phyloP scores from a whole-genome alignment of 495 filamentous ascomycete genomes.

The Bryoglossum gracile region DNA sequence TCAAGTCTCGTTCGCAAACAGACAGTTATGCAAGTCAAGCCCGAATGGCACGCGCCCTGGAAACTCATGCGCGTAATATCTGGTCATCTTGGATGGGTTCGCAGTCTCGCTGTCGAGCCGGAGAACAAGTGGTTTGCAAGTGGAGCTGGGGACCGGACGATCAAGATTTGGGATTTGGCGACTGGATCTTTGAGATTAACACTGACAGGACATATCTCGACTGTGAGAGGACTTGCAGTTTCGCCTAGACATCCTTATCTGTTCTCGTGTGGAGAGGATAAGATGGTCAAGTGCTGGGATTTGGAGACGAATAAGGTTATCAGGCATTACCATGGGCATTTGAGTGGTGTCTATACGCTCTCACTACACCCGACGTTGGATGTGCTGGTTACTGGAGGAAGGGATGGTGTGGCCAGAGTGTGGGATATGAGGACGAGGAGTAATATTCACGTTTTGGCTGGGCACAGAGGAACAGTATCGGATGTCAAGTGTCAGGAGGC shows the following conservation, averaged over 20 bases:
- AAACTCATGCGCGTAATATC: conserved; percentile 97
- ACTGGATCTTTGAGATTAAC: conserved; percentile 76
- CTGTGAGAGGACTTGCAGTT: conserved; percentile 88
- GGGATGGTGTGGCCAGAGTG: conserved; percentile 88
- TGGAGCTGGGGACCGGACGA: conserved; percentile 91
- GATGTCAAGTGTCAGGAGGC: conserved; percentile 90
- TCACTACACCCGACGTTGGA: conserved; percentile 89
- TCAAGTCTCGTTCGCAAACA: conserved; percentile 30
- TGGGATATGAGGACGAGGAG: conserved; percentile 98
- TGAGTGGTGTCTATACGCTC: conserved; percentile 92
- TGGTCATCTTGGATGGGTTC: conserved; percentile 94
- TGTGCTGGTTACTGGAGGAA: conserved; percentile 87
- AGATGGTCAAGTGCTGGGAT: conserved; percentile 99
- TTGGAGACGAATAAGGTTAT: conserved; percentile 98
- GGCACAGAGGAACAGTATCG: conserved; percentile 84
- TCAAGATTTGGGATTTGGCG: conserved; percentile 98
- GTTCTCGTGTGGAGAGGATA: conserved; percentile 97
- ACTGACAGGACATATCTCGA: conserved; percentile 94
- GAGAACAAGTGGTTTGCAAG: conserved; percentile 98
- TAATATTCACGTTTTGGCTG: conserved; percentile 89
- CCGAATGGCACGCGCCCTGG: conserved; percentile 96
- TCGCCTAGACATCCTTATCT: conserved; percentile 94
- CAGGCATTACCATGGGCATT: conserved; percentile 94
- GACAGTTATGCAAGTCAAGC: conserved; percentile 59
- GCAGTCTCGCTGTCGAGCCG: conserved; percentile 83